Conservation (phyloP, 1,139 yeast species). For the Pichia sp. region DNA sequence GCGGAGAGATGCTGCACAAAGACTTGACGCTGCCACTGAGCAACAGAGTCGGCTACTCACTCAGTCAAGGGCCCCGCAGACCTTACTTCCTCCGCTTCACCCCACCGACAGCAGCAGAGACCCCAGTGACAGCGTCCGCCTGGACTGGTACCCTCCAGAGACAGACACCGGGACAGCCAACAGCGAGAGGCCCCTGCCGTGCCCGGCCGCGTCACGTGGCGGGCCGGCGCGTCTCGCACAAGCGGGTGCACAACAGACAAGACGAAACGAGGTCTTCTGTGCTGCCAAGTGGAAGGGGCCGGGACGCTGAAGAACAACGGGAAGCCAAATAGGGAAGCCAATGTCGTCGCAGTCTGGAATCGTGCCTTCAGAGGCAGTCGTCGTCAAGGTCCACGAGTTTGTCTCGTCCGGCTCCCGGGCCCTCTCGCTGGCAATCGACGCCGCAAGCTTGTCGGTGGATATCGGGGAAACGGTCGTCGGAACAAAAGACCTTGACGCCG, state of each 20-base stretch:
- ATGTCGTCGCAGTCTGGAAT: not conserved
- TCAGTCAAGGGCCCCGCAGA: too few species aligned
- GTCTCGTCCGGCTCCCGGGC: not conserved
- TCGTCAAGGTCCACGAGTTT: not conserved
- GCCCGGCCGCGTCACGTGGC: not conserved
- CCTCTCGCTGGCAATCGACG: not conserved
- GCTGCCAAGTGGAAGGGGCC: too few species aligned
- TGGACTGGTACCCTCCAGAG: too few species aligned
- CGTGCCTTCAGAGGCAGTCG: not conserved
- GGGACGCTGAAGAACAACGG: not conserved
- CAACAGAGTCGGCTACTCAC: too few species aligned
- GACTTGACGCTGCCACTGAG: too few species aligned
- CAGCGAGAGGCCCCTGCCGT: too few species aligned
- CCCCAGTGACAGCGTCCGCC: too few species aligned
- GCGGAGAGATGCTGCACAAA: too few species aligned
- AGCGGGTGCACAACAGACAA: too few species aligned
- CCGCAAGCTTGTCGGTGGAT: constrained; percentile 17
- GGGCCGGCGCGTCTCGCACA: not conserved
- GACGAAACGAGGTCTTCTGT: too few species aligned
- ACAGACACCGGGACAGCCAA: not conserved
- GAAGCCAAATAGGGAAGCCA: not conserved
- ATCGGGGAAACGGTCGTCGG: constrained; percentile 12
- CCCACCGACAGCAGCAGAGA: not conserved
- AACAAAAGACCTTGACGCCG: constrained; percentile 31
- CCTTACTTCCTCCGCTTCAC: not conserved